Base-by-base conservation (phyloP, 2,329 filamentous ascomycete genomes). In the Zymoseptoria ardabiliae region DNA sequence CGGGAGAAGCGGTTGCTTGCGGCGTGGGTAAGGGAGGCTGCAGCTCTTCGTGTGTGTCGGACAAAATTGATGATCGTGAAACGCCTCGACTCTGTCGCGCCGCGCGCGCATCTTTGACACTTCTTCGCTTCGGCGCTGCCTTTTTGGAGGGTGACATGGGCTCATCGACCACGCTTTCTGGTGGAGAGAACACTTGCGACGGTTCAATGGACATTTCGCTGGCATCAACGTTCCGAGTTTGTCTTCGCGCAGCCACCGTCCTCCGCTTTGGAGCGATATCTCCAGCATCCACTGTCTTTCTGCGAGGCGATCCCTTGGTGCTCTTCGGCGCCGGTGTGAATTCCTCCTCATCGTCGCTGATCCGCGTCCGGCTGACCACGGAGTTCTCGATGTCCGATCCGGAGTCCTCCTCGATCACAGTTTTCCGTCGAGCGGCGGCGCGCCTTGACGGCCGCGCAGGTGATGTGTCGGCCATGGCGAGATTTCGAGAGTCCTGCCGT, bases 391-490 rank as follows among this genome's bases (percentile, higher is more conserved):
- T 56, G 52, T 71, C 70, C 10, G 69, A 72, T 23, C 61, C 62
- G 53, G 95, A 90, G 50, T 93, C 90, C 22, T 85, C 91, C 65
- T 95, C 91, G 61, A 92, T 78, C 53, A 95, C 81, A 55, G 88
- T 84, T 67, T 86, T 88, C 68, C 87, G 85, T 70, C 90, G 84
- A 56, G 88, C 74, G 50, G 82, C 81, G 54, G 79, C 81, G 58
- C 85, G 80, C 70, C 86, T 80, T 58, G 82, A 81, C 10, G 85
- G 81, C 65, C 86, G 79, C 52, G 80, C 75, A 61, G 70, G 67
- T n/a, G 68, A 70, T 62, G 64, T 63, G 30, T 66, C 64, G 49
- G 67, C 65, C 65, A 67, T 68, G 21, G 58, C 53, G 58, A 28
- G 50, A 8, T 8, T 8, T 28, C 25, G 2, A 28, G 25, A 28